A percentile compares a stretch with the other conserved stretches of the same genome.
These are phyloP conservation scores for Mucor circinelloides DNA, from an alignment of 371 early-diverging fungal genomes.

Conservation along the genomic window DNA sequence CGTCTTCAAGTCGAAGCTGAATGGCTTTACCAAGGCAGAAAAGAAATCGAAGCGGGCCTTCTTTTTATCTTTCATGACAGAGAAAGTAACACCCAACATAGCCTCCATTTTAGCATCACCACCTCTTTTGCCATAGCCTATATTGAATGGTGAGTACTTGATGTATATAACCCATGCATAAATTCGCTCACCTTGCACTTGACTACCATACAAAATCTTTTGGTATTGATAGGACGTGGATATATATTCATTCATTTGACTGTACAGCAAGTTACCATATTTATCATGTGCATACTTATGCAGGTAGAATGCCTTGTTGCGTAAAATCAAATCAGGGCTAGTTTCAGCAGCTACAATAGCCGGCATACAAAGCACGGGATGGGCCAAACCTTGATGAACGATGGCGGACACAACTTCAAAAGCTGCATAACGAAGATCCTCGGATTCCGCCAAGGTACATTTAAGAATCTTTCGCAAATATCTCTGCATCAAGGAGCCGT, in stretches of 20 bases:
- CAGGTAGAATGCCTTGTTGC: conserved; percentile 70
- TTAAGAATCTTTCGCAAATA: conserved; percentile 73
- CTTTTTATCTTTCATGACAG: conserved; percentile 68
- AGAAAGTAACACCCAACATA: conserved; percentile 67
- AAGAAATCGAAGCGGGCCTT: conserved; percentile 76
- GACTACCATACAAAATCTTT: conserved; percentile 34
- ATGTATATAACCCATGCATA: neutral
- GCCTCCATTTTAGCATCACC: conserved; percentile 62
- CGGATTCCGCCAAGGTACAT: conserved; percentile 60
- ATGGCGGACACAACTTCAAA: conserved; percentile 80
- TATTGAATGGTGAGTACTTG: neutral
- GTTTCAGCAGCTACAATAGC: conserved; percentile 85
- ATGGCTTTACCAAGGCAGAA: conserved; percentile 63
- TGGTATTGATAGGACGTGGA: conserved; percentile 75
- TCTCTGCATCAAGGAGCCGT: conserved; percentile 83
- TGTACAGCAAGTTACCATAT: conserved; percentile 82
- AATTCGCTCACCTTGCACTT: conserved; percentile 32
- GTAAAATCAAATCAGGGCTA: conserved; percentile 58
- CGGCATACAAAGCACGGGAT: conserved; percentile 87
- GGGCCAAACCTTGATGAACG: conserved; percentile 85
- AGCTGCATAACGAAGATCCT: conserved; percentile 58
- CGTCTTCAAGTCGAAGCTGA: conserved; percentile 60
- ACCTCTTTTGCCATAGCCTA: conserved; percentile 53
- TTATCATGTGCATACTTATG: conserved; percentile 80
- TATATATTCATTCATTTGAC: conserved; percentile 73